A percentile compares a stretch with the other conserved stretches of the same genome.
Conservation (phyloP, 2,329 filamentous ascomycete genomes). For the Cladosporium sp. region DNA sequence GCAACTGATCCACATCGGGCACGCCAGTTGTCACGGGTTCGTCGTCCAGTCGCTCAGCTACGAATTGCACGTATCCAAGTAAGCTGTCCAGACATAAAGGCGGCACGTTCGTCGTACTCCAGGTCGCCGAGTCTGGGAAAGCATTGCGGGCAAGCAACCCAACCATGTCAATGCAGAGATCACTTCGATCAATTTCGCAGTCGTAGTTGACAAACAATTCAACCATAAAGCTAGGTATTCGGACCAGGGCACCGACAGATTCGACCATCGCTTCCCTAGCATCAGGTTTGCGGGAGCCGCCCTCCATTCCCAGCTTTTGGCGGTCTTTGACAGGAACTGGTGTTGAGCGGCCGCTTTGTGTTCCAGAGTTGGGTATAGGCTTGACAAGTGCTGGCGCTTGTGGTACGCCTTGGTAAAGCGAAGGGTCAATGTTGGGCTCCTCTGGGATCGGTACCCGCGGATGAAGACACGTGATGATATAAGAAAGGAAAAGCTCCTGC, state of each 20-base stretch:
- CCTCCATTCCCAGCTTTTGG: slow-evolving; percentile 87
- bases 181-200: slow-evolving; percentile 84
- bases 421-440: slow-evolving; percentile 84
- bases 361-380: slow-evolving; percentile 57
- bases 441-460: slow-evolving; percentile 90
- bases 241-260: slow-evolving; percentile 81
- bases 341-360: slow-evolving; percentile 75
- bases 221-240: slow-evolving; percentile 90
- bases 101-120: slow-evolving; percentile 97
- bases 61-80: slow-evolving; percentile 83
- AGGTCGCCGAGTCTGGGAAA: slow-evolving; percentile 93
- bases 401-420: slow-evolving; percentile 87
- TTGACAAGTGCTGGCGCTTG: slow-evolving; percentile 85
- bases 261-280: slow-evolving; percentile 98
- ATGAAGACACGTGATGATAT: slow-evolving; percentile 88
- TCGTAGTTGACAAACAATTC: slow-evolving; percentile 98
- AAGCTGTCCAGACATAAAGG: slow-evolving; percentile 90
- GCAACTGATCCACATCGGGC: slow-evolving; percentile 60
- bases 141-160: slow-evolving; percentile 89
- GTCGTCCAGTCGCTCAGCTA: slow-evolving; percentile 79
- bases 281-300: slow-evolving; percentile 86
- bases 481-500: slow-evolving; percentile 92
- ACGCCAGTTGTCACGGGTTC: slow-evolving; percentile 59
- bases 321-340: slow-evolving; percentile 89
- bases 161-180: slow-evolving; percentile 93